phyloP scores from a whole-genome alignment of 1,284 basidiomycete genomes.

The Golubevia pallescens region DNA sequence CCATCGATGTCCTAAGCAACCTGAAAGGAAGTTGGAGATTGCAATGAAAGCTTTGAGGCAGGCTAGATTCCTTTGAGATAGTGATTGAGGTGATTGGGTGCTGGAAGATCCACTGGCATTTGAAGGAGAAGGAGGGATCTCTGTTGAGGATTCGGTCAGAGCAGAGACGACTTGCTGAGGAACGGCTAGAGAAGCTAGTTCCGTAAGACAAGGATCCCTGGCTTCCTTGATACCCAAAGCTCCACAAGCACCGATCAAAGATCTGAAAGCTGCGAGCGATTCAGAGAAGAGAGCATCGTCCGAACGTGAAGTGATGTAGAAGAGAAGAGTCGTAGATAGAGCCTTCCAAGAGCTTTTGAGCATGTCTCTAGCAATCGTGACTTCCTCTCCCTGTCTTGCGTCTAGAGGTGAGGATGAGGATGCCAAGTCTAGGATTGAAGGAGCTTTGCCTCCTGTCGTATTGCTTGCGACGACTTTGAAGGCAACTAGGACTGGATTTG shows the following conservation, averaged over 20 bases:
- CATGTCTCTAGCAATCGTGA: too few relatives aligned
- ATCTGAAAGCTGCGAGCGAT: slow-evolving; percentile 45
- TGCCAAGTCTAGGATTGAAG: too few relatives aligned
- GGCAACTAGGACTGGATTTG: too few relatives aligned
- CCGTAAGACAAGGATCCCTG: slow-evolving; percentile 35
- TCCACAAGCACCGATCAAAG: slow-evolving; percentile 49
- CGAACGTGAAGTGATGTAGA: slow-evolving; percentile 41
- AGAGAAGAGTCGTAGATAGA: neutral
- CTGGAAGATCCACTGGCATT: neutral
- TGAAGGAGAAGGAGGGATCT: neutral
- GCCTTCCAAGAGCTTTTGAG: too few relatives aligned
- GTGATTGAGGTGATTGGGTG: neutral
- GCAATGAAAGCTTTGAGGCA: slow-evolving; percentile 43
- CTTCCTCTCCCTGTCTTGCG: too few relatives aligned
- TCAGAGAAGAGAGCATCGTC: slow-evolving; percentile 55
- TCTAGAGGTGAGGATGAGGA: too few relatives aligned
- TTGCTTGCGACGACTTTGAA: neutral
- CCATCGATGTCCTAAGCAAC: slow-evolving; percentile 44
- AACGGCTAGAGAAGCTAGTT: slow-evolving; percentile 31
- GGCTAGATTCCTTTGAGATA: slow-evolving; percentile 42
- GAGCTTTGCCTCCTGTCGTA: neutral
- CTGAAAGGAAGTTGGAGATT: slow-evolving; percentile 46
- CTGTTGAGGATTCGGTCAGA: neutral
- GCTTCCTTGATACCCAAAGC: slow-evolving; percentile 34
- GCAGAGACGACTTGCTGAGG: slow-evolving; percentile 9